These are phyloP conservation scores for Fusarium sp. DNA, from an alignment of 2,329 filamentous ascomycete species.

Conservation along the genomic window DNA sequence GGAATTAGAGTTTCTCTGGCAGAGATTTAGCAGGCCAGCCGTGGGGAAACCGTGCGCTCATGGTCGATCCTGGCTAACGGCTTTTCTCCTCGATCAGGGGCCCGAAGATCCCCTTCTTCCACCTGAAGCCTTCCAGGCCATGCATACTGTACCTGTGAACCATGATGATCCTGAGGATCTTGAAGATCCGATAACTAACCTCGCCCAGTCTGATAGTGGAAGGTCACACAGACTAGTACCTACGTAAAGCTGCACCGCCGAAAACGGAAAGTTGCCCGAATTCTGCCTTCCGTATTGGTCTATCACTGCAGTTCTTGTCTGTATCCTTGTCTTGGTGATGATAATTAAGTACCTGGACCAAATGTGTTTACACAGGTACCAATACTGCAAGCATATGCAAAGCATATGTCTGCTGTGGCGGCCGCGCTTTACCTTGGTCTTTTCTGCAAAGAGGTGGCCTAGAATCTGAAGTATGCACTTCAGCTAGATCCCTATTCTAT, in stretches of 20 bases:
- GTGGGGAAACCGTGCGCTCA: constrained; percentile 4
- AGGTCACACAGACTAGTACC: constrained; percentile 16
- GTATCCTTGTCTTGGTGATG: constrained; percentile 25
- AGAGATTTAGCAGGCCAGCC: constrained; percentile 5
- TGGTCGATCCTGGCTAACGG: constrained; percentile 59
- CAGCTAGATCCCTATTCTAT: too few species aligned
- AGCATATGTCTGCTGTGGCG: constrained; percentile 6
- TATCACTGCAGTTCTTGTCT: constrained; percentile 12
- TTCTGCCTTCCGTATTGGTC: constrained; percentile 40
- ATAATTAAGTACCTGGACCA: background rate
- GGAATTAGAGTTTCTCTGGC: constrained; percentile 16
- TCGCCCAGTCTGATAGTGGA: constrained; percentile 51
- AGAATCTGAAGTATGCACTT: constrained; percentile 1
- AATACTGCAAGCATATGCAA: background rate
- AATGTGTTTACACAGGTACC: background rate
- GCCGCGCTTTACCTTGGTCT: constrained; percentile 7
- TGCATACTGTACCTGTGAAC: constrained; percentile 47
- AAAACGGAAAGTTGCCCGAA: constrained; percentile 22
- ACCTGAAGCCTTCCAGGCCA: constrained; percentile 52
- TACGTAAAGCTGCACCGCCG: constrained; percentile 6
- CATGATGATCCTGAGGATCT: constrained; percentile 57
- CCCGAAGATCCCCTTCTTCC: constrained; percentile 51
- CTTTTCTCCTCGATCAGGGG: constrained; percentile 53
- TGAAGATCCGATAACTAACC: constrained; percentile 58
- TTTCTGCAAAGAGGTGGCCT: background rate